These are phyloP conservation scores for Apophysomyces trapeziformis DNA, from an alignment of 371 early-diverging fungal species.

Conservation along the genomic window DNA sequence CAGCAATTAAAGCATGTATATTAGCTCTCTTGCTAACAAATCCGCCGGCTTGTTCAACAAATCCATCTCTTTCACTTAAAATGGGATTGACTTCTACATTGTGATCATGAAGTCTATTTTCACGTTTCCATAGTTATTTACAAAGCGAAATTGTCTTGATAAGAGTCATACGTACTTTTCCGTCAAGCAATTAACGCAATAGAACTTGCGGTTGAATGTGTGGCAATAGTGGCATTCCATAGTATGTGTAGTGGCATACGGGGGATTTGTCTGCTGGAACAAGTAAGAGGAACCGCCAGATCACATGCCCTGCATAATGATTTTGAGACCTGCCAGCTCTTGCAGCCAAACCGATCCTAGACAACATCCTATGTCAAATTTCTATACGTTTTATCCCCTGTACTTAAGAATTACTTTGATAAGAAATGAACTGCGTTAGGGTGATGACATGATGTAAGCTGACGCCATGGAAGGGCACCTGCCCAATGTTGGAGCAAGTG, in stretches of 20 bases:
- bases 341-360: too few species aligned
- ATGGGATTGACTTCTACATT: constrained; percentile 36
- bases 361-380: too few species aligned
- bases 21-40: constrained; percentile 39
- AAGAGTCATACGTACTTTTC: constrained; percentile 36
- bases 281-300: too few species aligned
- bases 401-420: too few species aligned
- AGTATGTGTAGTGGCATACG: neutral
- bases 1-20: constrained; percentile 46
- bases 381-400: too few species aligned
- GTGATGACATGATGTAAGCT: too few species aligned
- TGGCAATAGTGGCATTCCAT: constrained; percentile 53
- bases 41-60: constrained; percentile 42
- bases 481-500: too few species aligned
- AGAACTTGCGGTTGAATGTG: constrained; percentile 44
- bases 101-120: constrained; percentile 36
- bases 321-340: too few species aligned
- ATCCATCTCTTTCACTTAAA: constrained; percentile 41
- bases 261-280: too few species aligned
- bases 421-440: too few species aligned
- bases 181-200: constrained; percentile 41
- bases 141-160: neutral
- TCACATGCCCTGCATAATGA: too few species aligned
- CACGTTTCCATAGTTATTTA: neutral
- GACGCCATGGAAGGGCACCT: too few species aligned